These are phyloP conservation scores for Marvania coccoides DNA, from an alignment of 139 green algal genomes.

Conservation along the genomic window DNA sequence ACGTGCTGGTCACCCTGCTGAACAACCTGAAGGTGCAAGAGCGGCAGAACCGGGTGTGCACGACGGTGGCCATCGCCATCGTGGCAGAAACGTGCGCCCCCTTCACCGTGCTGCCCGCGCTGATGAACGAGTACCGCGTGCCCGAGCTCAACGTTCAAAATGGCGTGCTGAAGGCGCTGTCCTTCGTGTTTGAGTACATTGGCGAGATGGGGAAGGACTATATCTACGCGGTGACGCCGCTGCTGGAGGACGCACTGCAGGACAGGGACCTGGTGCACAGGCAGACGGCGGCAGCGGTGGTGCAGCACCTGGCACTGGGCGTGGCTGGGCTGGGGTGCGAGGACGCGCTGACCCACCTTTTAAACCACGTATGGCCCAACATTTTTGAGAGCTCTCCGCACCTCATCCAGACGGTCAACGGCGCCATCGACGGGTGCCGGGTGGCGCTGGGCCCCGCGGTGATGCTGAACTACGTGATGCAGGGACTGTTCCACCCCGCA, in stretches of 20 bases:
- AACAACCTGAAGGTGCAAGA: conserved; percentile 99
- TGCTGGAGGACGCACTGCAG: conserved; percentile 96
- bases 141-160: conserved; percentile 99
- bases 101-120: conserved; percentile 97
- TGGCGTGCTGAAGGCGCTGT: conserved; percentile 95
- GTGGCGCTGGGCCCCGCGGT: conserved; percentile 76
- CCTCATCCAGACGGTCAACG: conserved; percentile 85
- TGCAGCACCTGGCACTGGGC: conserved; percentile 88
- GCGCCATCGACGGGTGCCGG: conserved; percentile 86
- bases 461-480: conserved; percentile 84
- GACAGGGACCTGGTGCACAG: conserved; percentile 94
- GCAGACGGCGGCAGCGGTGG: conserved; percentile 86
- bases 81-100: conserved; percentile 97
- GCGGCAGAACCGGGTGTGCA: conserved; percentile 97
- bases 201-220: conserved; percentile 99
- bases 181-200: conserved; percentile 99
- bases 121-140: conserved; percentile 98
- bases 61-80: conserved; percentile 98
- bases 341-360: conserved; percentile 89
- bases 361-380: conserved; percentile 99
- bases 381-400: conserved; percentile 96
- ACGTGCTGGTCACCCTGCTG: conserved; percentile 97
- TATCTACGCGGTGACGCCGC: conserved; percentile 93
- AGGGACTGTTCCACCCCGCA: conserved; percentile 94
- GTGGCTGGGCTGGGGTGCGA: conserved; percentile 89